Evolutionary conservation across 495 filamentous ascomycete species (phyloP), one percentile per base, ranked within the genome.

Genomic region (Neurospora pannonica): DNA sequence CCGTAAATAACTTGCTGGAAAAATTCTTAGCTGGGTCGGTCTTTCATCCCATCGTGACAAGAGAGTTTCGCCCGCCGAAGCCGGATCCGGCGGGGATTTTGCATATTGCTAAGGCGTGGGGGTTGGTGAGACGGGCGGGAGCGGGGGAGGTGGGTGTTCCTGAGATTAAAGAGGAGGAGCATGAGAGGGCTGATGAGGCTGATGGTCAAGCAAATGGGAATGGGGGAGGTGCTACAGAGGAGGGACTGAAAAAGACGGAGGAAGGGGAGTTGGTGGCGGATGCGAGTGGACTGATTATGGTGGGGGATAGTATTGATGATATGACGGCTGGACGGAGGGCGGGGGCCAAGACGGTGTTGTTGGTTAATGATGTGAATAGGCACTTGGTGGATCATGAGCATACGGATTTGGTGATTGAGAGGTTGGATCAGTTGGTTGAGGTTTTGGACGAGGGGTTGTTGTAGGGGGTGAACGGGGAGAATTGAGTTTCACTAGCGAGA

Each of bases 231-330:
- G n/a, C n/a, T 43, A 43, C 40, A n/a, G 48, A 60, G 1, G 48
- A 73, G 5, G 73, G 71, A 9, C 62, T 77, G 69, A 70, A 74
- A 1, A 38, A 74, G 19, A 82, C 74, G 3, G 74, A 46, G 31
- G 24, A 42, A 2, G 76, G 77, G 0, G 81, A 83, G 36, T 77
- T 78, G 36, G 82, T 85, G 2, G 83, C 83, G n/a, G 85, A 87
- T 71, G 84, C 85, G 19, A 85, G 83, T 74, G 74, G 71, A 10
- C 69, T 85, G 17, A 85, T 85, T 40, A 92, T 87, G 90, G 90
- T 95, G 15, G 95, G 95, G 8, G 95, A 99, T 79, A 94, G 91
- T 71, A 88, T 97, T 71, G 96, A 99, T 79, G 96, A 99, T 80
- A 94, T 99, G 89, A 94, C 92, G 28, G 93, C 96, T 8, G 96